Evolutionary conservation across 2,329 filamentous ascomycete genomes (phyloP).

Genomic region (Pseudovirgaria hyperparasitica): DNA sequence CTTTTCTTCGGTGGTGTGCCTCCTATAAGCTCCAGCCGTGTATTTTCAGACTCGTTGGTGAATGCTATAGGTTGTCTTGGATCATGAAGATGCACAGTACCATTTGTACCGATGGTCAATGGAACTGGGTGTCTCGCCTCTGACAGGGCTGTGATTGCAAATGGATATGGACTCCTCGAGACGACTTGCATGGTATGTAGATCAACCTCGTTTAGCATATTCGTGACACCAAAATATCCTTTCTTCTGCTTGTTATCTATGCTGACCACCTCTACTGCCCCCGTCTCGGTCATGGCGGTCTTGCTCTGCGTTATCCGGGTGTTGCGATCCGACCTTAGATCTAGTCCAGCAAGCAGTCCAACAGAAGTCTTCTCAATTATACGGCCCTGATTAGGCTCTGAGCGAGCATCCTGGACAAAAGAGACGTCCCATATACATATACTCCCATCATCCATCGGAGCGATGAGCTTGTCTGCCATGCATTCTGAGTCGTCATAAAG

Average conservation of each 20-base stretch:
- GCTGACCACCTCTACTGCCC: conserved; percentile 70
- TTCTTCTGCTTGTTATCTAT: conserved; percentile 54
- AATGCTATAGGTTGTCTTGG: conserved; percentile 36
- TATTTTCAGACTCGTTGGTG: conserved; percentile 4
- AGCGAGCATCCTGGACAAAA: too few relatives aligned
- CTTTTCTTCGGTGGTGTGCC: conserved; percentile 11
- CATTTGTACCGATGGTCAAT: conserved; percentile 71
- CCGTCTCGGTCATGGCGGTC: conserved; percentile 54
- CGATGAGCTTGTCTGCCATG: conserved; percentile 51
- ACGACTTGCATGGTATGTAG: conserved; percentile 58
- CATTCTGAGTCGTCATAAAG: conserved; percentile 45
- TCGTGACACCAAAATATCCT: conserved; percentile 71
- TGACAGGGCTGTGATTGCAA: conserved; percentile 73
- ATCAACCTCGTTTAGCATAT: conserved; percentile 69
- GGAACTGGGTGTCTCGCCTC: conserved; percentile 52
- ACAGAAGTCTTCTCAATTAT: conserved; percentile 53
- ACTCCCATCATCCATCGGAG: conserved; percentile 74
- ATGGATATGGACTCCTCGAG: conserved; percentile 60
- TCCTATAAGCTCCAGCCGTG: conserved; percentile 17
- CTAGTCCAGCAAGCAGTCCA: conserved; percentile 49
- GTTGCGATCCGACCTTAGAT: conserved; percentile 24
- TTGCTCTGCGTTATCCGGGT: conserved; percentile 30
- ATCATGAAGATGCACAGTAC: conserved; percentile 74
- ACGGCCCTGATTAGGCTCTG: conserved; percentile 37
- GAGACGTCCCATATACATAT: conserved; percentile 67